Conservation (phyloP, 73 alveolate species). For the Uronychia binucleata region DNA sequence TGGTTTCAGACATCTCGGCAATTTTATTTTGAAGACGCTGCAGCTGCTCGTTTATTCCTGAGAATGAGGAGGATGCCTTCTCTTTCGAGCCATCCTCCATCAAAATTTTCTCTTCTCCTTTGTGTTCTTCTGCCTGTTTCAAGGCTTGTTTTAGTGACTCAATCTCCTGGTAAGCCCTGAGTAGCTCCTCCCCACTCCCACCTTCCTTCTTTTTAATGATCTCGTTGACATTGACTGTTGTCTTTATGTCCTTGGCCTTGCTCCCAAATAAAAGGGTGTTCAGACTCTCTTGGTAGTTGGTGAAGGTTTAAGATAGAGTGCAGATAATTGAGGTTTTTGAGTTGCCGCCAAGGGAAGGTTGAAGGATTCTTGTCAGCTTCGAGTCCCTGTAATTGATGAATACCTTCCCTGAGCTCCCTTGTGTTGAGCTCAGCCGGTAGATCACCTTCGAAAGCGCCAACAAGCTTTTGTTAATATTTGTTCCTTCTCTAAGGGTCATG, state of each 20-base stretch:
- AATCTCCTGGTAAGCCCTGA: background rate
- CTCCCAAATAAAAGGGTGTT: constrained; percentile 81
- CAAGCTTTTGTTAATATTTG: constrained; percentile 85
- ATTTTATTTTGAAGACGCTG: too few species aligned
- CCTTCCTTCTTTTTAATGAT: background rate
- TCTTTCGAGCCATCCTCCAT: too few species aligned
- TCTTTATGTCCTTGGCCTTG: constrained; percentile 81
- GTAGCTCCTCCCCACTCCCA: background rate
- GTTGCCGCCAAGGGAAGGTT: constrained; percentile 83
- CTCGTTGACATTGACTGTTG: constrained; percentile 62
- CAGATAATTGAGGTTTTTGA: constrained; percentile 86
- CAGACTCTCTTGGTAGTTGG: constrained; percentile 80
- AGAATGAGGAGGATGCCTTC: too few species aligned
- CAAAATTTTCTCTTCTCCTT: too few species aligned
- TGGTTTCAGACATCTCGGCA: background rate
- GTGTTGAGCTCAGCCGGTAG: constrained; percentile 66
- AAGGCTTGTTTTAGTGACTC: too few species aligned
- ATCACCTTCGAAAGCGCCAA: constrained; percentile 88
- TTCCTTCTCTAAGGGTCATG: constrained; percentile 71
- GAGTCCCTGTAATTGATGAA: constrained; percentile 89
- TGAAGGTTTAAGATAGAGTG: constrained; percentile 76
- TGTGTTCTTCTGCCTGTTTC: too few species aligned
- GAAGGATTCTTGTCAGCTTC: constrained; percentile 80
- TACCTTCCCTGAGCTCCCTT: constrained; percentile 52
- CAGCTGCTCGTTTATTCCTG: too few species aligned